Base-by-base conservation (phyloP, 2,329 filamentous ascomycete species). In the Colletotrichum falcatum region DNA sequence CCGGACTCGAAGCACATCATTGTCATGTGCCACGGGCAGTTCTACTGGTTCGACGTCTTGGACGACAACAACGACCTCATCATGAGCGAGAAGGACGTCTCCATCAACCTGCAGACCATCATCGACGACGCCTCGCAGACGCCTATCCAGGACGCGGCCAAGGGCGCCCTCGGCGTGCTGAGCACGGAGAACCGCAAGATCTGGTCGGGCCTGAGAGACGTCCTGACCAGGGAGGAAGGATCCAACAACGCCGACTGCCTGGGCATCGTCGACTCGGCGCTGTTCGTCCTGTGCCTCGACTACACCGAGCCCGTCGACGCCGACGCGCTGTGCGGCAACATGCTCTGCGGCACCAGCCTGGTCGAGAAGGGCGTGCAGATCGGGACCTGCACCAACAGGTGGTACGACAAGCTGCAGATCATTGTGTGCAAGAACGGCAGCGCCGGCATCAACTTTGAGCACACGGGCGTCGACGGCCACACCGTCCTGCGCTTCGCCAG, bases 381-480 rank as follows among this genome's bases (percentile, higher is more conserved):
- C 54, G 96, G 96, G 37, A 98, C 96, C 2, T 99, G 96, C 82
- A 98, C 95, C 18, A 99, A 99, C 81, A 88, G 96, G 72, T 99
- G 96, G 96, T 99, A 99, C 78, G 96, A 99, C 83, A 99, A 99
- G 84, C 86, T 99, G 58, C 96, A 99, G 79, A 98, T 99, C 73
- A 98, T 99, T 65, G 96, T 99, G 61, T 98, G 96, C 86, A 97
- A 97, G 83, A 99, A 98, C 81, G 96, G 96, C 67, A 97, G 94
- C 78, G 96, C 96, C 0, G 96, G 96, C 7, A 98, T 99, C 89
- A 99, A 99, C 83, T 98, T 99, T 77, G 96, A 99, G 80, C 96
- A 99, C 78, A 99, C 96, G 0, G 96, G 96, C 74, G 95, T 99
- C 6, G 96, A 99, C 77, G 96, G 96, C 1, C 96, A 99, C 79